These are phyloP conservation scores for Elaeis guineensis DNA, from an alignment of 176 grass and related monocot species.

Conservation along the genomic window DNA sequence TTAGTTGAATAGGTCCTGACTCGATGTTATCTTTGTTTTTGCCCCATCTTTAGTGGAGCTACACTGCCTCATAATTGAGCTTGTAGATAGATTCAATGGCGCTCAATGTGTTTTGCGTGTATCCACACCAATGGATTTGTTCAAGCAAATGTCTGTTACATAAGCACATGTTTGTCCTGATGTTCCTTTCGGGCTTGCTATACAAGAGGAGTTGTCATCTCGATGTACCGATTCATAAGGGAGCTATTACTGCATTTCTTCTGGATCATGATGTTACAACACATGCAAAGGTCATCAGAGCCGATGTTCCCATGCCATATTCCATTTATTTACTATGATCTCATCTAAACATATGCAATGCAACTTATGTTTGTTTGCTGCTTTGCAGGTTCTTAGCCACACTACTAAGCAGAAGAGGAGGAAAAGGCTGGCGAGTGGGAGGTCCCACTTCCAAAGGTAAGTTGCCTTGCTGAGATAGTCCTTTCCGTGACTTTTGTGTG, in stretches of 20 bases:
- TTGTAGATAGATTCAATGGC: no score
- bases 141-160: no score
- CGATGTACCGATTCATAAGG: conserved; percentile 52
- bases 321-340: background rate
- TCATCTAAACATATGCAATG: background rate
- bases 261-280: conserved; percentile 71
- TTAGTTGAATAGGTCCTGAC: no score
- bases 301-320: no score
- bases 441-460: conserved; percentile 72
- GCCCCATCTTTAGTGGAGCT: no score
- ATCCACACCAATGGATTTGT: no score
- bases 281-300: conserved; percentile 51
- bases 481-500: no score
- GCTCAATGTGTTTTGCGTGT: no score
- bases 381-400: conserved; percentile 66
- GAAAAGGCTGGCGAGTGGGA: conserved; percentile 89
- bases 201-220: conserved; percentile 73
- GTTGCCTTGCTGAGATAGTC: background rate
- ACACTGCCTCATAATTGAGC: no score
- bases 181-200: conserved; percentile 45
- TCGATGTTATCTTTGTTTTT: no score
- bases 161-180: background rate
- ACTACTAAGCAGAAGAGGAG: conserved; percentile 79
- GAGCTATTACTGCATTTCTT: conserved; percentile 67
- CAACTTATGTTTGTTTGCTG: background rate